Percentiles rank a stretch among this genome's conserved stretches.
Evolutionary conservation across 495 filamentous ascomycete species (phyloP).

Genomic region (Xylaria curta): DNA sequence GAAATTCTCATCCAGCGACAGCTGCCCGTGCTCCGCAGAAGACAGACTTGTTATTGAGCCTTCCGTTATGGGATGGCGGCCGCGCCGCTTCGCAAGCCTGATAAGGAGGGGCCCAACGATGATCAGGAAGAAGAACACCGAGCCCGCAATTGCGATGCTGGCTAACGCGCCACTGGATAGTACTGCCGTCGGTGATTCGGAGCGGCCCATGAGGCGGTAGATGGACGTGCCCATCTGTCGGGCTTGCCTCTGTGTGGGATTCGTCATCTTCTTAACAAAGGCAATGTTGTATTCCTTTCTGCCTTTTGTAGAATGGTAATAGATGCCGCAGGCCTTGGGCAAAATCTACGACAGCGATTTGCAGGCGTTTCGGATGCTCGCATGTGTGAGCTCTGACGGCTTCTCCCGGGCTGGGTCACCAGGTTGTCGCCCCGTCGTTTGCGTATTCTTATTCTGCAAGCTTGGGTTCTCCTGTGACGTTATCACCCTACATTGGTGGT

Average conservation of each 20-base stretch:
- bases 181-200: not conserved
- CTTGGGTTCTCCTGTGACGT: not conserved
- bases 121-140: slow-evolving; percentile 34
- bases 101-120: slow-evolving; percentile 30
- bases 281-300: not conserved
- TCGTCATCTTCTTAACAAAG: slow-evolving; percentile 2
- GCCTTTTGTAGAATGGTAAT: not conserved
- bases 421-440: not conserved
- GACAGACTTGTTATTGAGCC: slow-evolving; percentile 4
- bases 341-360: too few species aligned
- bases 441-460: not conserved
- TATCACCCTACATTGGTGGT: not conserved
- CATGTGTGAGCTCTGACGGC: not conserved
- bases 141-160: slow-evolving; percentile 37
- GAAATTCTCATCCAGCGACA: slow-evolving; percentile 7
- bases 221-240: slow-evolving; percentile 2
- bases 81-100: slow-evolving; percentile 30
- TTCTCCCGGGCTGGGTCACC: not conserved
- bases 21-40: slow-evolving; percentile 23
- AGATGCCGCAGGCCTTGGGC: too few species aligned
- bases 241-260: not conserved
- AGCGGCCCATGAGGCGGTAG: not conserved
- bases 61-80: slow-evolving; percentile 9
- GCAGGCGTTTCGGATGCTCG: not conserved
- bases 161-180: slow-evolving; percentile 38